These are phyloP conservation scores for Lagerstroemia speciosa DNA, from an alignment of 345 rosid species.

Conservation along the genomic window DNA sequence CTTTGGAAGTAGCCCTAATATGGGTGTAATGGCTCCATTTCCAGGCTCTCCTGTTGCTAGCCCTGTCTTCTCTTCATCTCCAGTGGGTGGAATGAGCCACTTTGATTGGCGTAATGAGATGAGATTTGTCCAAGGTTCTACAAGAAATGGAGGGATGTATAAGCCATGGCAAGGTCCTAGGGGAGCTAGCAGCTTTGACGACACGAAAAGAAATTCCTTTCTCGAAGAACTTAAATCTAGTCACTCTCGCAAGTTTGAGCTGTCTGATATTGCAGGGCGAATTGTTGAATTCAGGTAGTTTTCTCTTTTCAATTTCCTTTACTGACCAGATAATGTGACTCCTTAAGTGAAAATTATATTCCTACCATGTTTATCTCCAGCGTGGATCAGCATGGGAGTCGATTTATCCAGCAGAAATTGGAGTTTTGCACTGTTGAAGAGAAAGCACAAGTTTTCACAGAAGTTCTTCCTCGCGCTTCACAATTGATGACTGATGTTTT, in stretches of 20 bases:
- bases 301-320: conserved; percentile 19
- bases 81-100: conserved; percentile 44
- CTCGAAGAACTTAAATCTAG: conserved; percentile 89
- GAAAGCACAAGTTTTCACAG: conserved; percentile 71
- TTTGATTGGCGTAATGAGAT: conserved; percentile 52
- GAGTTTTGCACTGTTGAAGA: conserved; percentile 75
- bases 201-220: conserved; percentile 59
- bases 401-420: conserved; percentile 95
- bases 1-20: conserved; percentile 45
- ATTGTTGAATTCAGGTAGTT: conserved; percentile 86
- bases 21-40: conserved; percentile 55
- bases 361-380: conserved; percentile 33
- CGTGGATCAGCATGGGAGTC: conserved; percentile 98
- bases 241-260: conserved; percentile 71
- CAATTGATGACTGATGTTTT: conserved; percentile 94
- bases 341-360: conserved; percentile 8
- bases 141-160: conserved; percentile 48
- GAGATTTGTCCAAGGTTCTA: conserved; percentile 42
- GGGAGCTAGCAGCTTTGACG: conserved; percentile 47
- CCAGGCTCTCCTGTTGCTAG: conserved; percentile 58
- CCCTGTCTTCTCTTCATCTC: conserved; percentile 64
- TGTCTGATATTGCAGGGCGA: conserved; percentile 73
- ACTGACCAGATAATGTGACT: conserved; percentile 6
- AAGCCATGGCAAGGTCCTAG: conserved; percentile 83
- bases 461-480: conserved; percentile 83